Percentiles rank a stretch among this genome's conserved stretches.
These are phyloP conservation scores for Russula abietina DNA, from an alignment of 768 basidiomycete species.

Conservation along the genomic window DNA sequence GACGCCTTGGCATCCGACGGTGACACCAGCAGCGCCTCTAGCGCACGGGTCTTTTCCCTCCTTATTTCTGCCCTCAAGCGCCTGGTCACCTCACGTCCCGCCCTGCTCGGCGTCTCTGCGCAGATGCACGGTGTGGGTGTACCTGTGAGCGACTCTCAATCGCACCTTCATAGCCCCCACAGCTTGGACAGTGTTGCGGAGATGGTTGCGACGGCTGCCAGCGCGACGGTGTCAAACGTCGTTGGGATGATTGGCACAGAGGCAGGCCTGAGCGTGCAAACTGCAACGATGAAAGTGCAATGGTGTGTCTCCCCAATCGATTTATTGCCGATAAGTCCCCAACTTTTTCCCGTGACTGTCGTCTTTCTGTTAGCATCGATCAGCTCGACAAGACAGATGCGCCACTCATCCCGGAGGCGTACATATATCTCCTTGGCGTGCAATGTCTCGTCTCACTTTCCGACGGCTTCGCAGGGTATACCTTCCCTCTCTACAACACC, in stretches of 20 bases:
- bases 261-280: slow-evolving; percentile 63
- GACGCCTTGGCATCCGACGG: slow-evolving; percentile 35
- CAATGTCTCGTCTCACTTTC: slow-evolving; percentile 84
- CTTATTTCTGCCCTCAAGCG: slow-evolving; percentile 81
- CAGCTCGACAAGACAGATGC: slow-evolving; percentile 98
- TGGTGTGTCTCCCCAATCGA: slow-evolving; percentile 49
- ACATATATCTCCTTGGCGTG: slow-evolving; percentile 87
- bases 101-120: slow-evolving; percentile 67
- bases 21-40: slow-evolving; percentile 51
- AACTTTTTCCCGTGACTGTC: not conserved
- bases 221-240: slow-evolving; percentile 76
- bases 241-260: slow-evolving; percentile 82
- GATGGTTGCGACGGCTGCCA: slow-evolving; percentile 81
- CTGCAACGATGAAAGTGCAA: slow-evolving; percentile 81
- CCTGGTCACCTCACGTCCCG: slow-evolving; percentile 86
- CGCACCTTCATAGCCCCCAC: slow-evolving; percentile 43
- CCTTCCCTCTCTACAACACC: slow-evolving; percentile 64
- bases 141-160: slow-evolving; percentile 40
- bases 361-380: slow-evolving; percentile 64
- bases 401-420: slow-evolving; percentile 87
- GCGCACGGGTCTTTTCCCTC: slow-evolving; percentile 66
- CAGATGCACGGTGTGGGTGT: slow-evolving; percentile 85
- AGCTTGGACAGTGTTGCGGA: slow-evolving; percentile 73
- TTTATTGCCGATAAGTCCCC: not conserved
- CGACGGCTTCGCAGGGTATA: slow-evolving; percentile 74